Conservation (phyloP, 2,329 filamentous ascomycete genomes). For the Talaromyces sp. region DNA sequence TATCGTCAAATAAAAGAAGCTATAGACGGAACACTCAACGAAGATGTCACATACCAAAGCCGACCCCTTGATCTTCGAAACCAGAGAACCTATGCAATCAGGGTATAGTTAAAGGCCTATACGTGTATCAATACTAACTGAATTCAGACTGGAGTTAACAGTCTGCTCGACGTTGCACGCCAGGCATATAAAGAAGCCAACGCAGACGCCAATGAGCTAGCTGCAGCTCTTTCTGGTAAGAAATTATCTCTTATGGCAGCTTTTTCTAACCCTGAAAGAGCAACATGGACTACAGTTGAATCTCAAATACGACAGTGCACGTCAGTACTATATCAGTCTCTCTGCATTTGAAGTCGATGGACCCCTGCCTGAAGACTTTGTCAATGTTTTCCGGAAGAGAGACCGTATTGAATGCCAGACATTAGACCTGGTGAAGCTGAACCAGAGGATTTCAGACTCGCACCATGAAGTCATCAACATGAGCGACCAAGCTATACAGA, state of each 20-base stretch:
- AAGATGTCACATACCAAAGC: constrained; percentile 72
- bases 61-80: constrained; percentile 81
- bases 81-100: constrained; percentile 85
- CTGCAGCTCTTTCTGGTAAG: constrained; percentile 62
- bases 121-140: neutral
- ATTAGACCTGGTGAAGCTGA: constrained; percentile 74
- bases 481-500: constrained; percentile 71
- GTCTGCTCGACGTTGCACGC: constrained; percentile 80
- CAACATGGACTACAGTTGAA: constrained; percentile 57
- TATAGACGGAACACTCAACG: constrained; percentile 69
- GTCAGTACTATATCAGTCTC: constrained; percentile 75
- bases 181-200: constrained; percentile 87
- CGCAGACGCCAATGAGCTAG: constrained; percentile 67
- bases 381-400: constrained; percentile 70
- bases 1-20: constrained; percentile 57
- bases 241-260: neutral
- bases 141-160: constrained; percentile 67
- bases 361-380: constrained; percentile 61
- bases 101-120: constrained; percentile 23
- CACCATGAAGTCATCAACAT: constrained; percentile 78
- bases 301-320: constrained; percentile 69
- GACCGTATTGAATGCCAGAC: constrained; percentile 84
- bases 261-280: constrained; percentile 36
- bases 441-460: constrained; percentile 69
- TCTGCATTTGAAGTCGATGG: constrained; percentile 56